Evolutionary conservation across 805 yeast genomes (phyloP).

Genomic region (Blastobotrys americana): DNA sequence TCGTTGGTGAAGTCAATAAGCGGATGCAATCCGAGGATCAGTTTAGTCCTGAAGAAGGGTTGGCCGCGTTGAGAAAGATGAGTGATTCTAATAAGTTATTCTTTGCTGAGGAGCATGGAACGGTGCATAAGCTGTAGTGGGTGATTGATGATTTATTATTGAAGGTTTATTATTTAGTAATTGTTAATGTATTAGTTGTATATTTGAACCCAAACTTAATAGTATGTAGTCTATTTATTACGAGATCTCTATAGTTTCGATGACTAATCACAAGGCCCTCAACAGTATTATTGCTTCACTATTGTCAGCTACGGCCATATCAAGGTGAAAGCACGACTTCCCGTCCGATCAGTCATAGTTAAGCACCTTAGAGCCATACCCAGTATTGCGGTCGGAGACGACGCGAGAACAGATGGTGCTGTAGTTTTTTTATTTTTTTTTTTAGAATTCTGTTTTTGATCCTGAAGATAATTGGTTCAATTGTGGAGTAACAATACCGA

Average conservation of each 20-base stretch:
- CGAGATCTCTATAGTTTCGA: too few species aligned
- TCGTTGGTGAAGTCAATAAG: constrained; percentile 39
- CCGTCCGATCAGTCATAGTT: not conserved
- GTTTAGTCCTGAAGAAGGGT: constrained; percentile 32
- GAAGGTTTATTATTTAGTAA: too few species aligned
- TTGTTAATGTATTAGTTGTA: too few species aligned
- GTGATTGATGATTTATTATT: too few species aligned
- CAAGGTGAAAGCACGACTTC: not conserved
- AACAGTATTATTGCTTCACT: too few species aligned
- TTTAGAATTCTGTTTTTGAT: too few species aligned
- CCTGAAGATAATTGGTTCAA: too few species aligned
- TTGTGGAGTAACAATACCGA: too few species aligned
- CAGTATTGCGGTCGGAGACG: constrained; percentile 1
- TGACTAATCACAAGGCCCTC: too few species aligned
- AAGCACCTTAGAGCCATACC: not conserved
- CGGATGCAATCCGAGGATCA: constrained; percentile 35
- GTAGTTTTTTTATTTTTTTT: not conserved
- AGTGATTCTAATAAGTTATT: constrained; percentile 32
- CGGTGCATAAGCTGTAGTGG: not conserved
- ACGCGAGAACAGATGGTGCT: constrained; percentile 1
- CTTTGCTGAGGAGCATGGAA: constrained; percentile 28
- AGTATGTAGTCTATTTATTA: too few species aligned
- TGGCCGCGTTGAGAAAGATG: constrained; percentile 33
- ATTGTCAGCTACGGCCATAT: not conserved
- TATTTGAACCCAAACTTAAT: too few species aligned